A percentile compares a stretch with the other conserved stretches of the same genome.
Evolutionary conservation across 2,329 filamentous ascomycete species (phyloP).

Genomic region (Xylaria sp.): DNA sequence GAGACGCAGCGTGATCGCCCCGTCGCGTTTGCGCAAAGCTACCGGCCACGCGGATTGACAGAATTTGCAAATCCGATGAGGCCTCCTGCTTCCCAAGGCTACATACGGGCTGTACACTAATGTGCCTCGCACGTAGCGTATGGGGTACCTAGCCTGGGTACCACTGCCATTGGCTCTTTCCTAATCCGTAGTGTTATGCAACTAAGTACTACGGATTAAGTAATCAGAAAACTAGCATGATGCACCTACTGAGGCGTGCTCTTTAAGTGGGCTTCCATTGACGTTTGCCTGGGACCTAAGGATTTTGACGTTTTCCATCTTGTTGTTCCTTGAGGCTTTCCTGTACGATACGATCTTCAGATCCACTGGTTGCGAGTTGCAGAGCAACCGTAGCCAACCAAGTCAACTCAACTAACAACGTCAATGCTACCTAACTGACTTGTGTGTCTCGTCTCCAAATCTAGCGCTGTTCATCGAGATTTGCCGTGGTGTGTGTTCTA

Average conservation of each 20-base stretch:
- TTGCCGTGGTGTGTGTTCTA: no score
- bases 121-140: background rate
- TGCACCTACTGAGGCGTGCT: background rate
- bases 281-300: background rate
- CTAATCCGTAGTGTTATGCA: no score
- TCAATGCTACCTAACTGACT: no score
- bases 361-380: background rate
- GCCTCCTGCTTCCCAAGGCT: background rate
- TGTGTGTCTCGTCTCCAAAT: no score
- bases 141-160: background rate
- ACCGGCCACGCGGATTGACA: background rate
- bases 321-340: background rate
- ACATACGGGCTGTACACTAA: background rate
- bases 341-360: background rate
- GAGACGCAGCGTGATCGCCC: no score
- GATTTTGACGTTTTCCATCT: background rate
- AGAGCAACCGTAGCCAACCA: no score
- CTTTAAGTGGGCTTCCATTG: no score
- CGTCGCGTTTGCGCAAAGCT: no score
- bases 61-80: background rate
- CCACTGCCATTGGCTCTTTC: no score
- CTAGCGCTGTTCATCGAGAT: no score
- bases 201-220: background rate
- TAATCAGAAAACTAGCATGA: background rate
- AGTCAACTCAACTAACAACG: no score